These are phyloP conservation scores for barrel medic (Medicago truncatula) DNA, from an alignment of 306 rosid genomes.

Conservation along the genomic window MtrunA17r5.0-ANR NC_053042.1:12926001-12926500, in stretches of 20 bases:
- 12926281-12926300: not conserved
- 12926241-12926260: not conserved
- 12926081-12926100: too few species aligned
- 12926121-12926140: too few species aligned
- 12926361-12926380: not conserved
- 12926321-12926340: too few species aligned
- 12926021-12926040: not conserved
- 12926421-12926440: too few species aligned
- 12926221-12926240: not conserved
- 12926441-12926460: too few species aligned
- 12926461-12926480: too few species aligned
- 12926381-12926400: too few species aligned
- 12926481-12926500: too few species aligned
- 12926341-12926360: too few species aligned
- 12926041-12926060: not conserved
- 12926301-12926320: not conserved
- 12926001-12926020: not conserved
- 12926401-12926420: too few species aligned
- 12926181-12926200: not conserved
- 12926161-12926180: not conserved
- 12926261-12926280: not conserved
- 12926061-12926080: not conserved
- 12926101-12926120: too few species aligned
- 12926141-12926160: too few species aligned
- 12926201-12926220: not conserved